Base-by-base conservation (phyloP, 306 rosid genomes). In the Trifolium dubium region DNA sequence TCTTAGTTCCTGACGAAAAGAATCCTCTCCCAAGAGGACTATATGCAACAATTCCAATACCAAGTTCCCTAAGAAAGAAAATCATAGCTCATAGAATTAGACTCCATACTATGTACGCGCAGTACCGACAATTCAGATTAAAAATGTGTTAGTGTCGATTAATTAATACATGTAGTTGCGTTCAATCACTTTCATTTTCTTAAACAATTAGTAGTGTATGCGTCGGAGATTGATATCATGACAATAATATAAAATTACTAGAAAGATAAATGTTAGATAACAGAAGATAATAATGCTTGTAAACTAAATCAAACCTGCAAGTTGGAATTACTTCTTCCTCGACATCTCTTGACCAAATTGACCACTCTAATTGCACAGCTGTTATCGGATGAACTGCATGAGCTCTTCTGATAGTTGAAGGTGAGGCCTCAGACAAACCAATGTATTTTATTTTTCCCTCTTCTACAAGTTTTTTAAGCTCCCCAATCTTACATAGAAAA, bases 1-100 rank as follows among this genome's bases (percentile, higher is more conserved):
- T 0, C 69, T 83, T 84, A 12, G 87, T 10, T 3, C 96, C 92
- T 0, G 85, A 64, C 2, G 92, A 81, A 28, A 89, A 65, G 82
- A 90, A 90, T 2, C 96, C 96, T 66, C 84, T 67, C 17, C 96
- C 92, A 8, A 90, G 83, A 77, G 90, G 92, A 76, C 96, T 86
- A 72, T 88, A 87, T 5, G 90, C 85, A 60, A 90, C 90, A 58
- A 90, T 87, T 44, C 92, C 96, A 47, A 86, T 87, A 50, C 90
- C 90, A 2, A 90, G 83, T 41, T 86, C 90, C 61, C 90, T 86
- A 79, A 14, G 2, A 80, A 18, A 17, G 8, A 40, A n/a, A n/a
- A 39, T 74, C 50, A 65, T 15, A 50, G 72, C 37, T 51, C n/a
- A 51, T 2, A 2, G 9, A 15, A 14, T n/a, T 29, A 37, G 2